Conservation (phyloP, 257 asterid species). For the Solanum habrochaites region DNA sequence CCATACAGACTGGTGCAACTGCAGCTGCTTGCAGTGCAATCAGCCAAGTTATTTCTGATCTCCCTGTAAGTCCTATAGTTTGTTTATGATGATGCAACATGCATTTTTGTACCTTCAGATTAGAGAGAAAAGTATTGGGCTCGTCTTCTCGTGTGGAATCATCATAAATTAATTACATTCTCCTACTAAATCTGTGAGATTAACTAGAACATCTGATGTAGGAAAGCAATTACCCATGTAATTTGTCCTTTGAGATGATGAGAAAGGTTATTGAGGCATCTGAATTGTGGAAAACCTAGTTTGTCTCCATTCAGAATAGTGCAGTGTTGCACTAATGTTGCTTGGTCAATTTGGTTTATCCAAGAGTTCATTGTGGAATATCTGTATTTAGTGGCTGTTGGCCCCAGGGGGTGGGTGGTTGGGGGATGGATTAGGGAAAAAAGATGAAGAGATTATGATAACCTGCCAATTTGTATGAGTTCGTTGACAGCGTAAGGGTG, state of each 20-base stretch:
- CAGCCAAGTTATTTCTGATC: constrained; percentile 90
- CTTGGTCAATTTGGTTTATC: background rate
- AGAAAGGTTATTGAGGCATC: background rate
- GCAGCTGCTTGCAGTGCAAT: constrained; percentile 99
- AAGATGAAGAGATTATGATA: background rate
- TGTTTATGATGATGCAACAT: background rate
- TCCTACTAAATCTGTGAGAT: background rate
- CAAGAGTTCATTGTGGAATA: background rate
- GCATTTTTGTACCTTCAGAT: background rate
- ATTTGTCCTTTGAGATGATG: background rate
- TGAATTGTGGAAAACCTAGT: background rate
- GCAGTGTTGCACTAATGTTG: background rate
- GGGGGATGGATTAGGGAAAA: background rate
- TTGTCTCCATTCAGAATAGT: background rate
- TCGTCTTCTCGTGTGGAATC: background rate
- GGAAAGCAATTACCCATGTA: background rate
- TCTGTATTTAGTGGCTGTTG: background rate
- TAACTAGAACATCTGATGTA: background rate
- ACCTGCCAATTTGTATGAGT: background rate
- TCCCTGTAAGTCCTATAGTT: constrained; percentile 67
- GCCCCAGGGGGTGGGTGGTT: background rate
- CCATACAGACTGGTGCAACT: constrained; percentile 97
- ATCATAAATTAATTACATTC: background rate
- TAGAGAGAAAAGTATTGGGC: background rate
- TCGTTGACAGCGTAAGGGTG: too few relatives aligned